These are phyloP conservation scores for Castanea sativa DNA, from an alignment of 306 rosid genomes.

Conservation along the genomic window DNA sequence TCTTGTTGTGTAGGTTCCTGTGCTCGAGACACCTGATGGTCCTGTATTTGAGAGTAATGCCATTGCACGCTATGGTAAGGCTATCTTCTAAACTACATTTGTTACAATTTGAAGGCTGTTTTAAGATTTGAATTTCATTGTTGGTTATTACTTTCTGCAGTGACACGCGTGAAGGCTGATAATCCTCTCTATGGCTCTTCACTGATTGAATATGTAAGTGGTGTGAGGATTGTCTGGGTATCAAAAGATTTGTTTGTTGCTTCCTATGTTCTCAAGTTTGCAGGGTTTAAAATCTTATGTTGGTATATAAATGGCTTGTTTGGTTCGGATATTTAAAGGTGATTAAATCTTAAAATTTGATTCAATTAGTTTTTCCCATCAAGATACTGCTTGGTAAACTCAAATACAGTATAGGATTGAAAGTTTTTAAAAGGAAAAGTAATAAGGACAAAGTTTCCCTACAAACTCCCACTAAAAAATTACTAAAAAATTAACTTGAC, in stretches of 20 bases:
- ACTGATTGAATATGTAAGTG: constrained; percentile 52
- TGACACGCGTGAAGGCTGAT: constrained; percentile 54
- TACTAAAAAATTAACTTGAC: too few species aligned
- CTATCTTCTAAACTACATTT: background rate
- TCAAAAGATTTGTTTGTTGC: background rate
- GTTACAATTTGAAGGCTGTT: background rate
- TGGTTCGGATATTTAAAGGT: too few species aligned
- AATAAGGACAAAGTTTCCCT: too few species aligned
- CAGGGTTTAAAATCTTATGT: background rate
- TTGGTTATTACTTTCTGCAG: constrained; percentile 38
- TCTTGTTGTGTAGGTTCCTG: constrained; percentile 53
- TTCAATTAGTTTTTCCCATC: background rate
- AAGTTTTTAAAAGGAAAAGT: background rate
- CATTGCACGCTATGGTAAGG: constrained; percentile 68
- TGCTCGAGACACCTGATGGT: constrained; percentile 71
- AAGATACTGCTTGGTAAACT: background rate
- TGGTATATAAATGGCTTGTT: too few species aligned
- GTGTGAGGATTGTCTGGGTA: background rate
- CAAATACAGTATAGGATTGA: background rate
- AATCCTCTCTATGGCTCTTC: constrained; percentile 55
- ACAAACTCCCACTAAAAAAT: too few species aligned
- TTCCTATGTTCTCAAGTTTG: background rate
- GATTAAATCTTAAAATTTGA: background rate
- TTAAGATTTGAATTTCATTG: background rate
- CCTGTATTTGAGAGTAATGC: constrained; percentile 82